phyloP scores from a whole-genome alignment of 352 stramenopile species.

The Phytophthora europaea region DNA sequence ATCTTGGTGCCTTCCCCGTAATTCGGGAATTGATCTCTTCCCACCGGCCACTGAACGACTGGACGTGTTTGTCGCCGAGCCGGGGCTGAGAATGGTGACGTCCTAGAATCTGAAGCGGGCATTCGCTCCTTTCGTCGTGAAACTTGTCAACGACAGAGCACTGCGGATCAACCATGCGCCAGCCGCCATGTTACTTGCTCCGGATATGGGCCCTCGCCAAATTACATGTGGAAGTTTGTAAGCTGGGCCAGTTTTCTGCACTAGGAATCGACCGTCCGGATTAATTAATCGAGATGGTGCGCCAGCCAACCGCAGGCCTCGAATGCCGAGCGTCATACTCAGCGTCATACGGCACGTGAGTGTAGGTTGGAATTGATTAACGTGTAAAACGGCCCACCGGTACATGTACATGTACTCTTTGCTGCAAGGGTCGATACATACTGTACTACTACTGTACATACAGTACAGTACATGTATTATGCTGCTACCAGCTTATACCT shows the following conservation, averaged over 20 bases:
- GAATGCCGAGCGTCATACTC: neutral
- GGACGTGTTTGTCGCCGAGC: neutral
- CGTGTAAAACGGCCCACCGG: neutral
- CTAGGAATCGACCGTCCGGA: neutral
- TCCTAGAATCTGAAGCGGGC: neutral
- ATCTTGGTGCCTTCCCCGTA: neutral
- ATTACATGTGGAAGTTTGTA: neutral
- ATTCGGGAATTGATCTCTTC: neutral
- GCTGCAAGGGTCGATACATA: no score
- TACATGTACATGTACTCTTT: no score
- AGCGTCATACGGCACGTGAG: neutral
- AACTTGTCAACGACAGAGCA: neutral
- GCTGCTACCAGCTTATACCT: no score
- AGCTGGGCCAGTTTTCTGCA: neutral
- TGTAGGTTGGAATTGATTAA: neutral
- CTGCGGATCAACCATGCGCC: neutral
- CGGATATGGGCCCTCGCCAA: neutral
- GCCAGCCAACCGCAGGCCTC: neutral
- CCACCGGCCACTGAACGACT: neutral
- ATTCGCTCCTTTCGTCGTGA: neutral
- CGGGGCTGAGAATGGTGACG: neutral
- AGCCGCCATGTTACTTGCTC: slow-evolving; percentile 3
- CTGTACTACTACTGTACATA: no score
- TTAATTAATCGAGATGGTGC: slow-evolving; percentile 1
- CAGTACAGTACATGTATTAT: no score